phyloP scores from a whole-genome alignment of 257 asterid species.

The Leptodermis oblonga region DNA sequence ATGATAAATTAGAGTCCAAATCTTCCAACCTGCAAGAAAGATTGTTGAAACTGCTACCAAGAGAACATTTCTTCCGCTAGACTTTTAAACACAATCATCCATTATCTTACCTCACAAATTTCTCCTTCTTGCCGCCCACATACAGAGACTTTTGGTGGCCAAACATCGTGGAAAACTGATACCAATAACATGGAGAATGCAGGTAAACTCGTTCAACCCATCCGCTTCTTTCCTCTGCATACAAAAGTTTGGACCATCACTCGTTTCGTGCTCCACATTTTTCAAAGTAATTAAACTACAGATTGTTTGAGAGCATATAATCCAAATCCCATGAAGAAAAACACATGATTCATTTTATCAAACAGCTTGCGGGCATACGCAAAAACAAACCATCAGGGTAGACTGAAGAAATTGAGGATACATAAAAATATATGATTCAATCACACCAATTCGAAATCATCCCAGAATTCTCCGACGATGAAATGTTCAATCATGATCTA shows the following conservation, averaged over 20 bases:
- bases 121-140: conserved; percentile 80
- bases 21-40: conserved; percentile 56
- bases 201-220: conserved; percentile 15
- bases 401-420: no score
- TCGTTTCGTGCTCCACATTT: not conserved
- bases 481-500: not conserved
- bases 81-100: not conserved
- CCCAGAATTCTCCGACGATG: not conserved
- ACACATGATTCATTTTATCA: not conserved
- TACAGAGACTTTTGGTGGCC: conserved; percentile 55
- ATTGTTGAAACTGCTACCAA: not conserved
- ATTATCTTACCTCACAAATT: conserved; percentile 61
- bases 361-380: not conserved
- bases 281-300: not conserved
- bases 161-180: conserved; percentile 43
- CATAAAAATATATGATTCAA: not conserved
- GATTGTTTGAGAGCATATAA: not conserved
- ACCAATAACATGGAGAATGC: conserved; percentile 30
- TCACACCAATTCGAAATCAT: not conserved
- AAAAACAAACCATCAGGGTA: not conserved
- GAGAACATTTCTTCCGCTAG: not conserved
- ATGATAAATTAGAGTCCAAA: conserved; percentile 45
- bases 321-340: not conserved
- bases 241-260: not conserved
- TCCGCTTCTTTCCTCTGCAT: conserved; percentile 11